A percentile compares a stretch with the other conserved stretches of the same genome.
Conservation (phyloP, 2,329 filamentous ascomycete species). For the Neopestalotiopsis rosae region DNA sequence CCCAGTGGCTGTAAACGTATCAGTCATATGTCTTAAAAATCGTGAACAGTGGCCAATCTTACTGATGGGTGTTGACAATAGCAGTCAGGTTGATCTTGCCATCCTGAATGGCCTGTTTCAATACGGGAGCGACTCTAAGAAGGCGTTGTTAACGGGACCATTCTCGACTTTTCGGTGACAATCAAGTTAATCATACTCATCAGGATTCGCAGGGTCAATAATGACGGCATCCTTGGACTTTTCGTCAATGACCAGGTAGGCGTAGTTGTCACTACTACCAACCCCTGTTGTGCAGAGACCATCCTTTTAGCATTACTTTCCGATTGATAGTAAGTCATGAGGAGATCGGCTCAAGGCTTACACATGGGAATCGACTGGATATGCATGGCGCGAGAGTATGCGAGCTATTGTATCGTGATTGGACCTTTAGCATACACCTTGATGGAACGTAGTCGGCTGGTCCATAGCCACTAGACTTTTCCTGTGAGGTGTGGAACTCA, state of each 20-base stretch:
- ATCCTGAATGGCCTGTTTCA: slow-evolving; percentile 74
- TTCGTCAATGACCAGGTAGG: slow-evolving; percentile 81
- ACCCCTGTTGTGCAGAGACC: slow-evolving; percentile 60
- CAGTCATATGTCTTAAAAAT: not conserved
- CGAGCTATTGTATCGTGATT: slow-evolving; percentile 33
- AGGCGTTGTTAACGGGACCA: slow-evolving; percentile 15
- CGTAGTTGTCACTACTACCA: slow-evolving; percentile 82
- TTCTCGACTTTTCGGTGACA: not conserved
- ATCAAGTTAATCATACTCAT: slow-evolving; percentile 63
- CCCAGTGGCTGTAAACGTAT: slow-evolving; percentile 72
- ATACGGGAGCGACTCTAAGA: slow-evolving; percentile 61
- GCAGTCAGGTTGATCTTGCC: slow-evolving; percentile 82
- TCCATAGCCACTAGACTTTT: not conserved
- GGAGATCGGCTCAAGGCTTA: slow-evolving; percentile 48
- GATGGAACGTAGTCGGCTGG: slow-evolving; percentile 20
- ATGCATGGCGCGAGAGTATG: slow-evolving; percentile 69
- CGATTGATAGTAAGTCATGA: no score
- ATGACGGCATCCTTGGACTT: slow-evolving; percentile 79
- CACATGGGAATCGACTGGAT: slow-evolving; percentile 90
- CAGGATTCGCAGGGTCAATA: slow-evolving; percentile 80
- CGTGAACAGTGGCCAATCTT: slow-evolving; percentile 41
- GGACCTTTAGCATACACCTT: slow-evolving; percentile 24
- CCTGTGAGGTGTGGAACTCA: slow-evolving; percentile 27
- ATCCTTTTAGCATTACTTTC: no score
- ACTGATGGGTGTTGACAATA: slow-evolving; percentile 98